Base-by-base conservation (phyloP, 1,284 basidiomycete genomes). In the Volvariella volvacea region DNA sequence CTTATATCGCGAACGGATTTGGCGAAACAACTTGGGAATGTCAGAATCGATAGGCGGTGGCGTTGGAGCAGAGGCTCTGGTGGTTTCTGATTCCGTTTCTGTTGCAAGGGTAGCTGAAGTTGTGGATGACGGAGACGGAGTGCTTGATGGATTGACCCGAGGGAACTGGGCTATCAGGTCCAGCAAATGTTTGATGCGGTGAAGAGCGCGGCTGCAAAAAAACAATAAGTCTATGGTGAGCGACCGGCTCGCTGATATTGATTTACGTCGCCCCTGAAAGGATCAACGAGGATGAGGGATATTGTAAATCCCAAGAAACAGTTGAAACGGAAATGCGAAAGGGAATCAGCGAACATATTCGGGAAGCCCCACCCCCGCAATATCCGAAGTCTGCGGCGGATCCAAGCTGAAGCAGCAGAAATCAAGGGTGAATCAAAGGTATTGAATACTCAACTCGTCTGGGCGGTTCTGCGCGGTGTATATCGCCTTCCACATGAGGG, bases 1-100 rank as follows among this genome's bases (percentile, higher is more conserved):
- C 54, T 87, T 87, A 66, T 97, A 96, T 53, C 89, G 77, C 2
- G 92, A 90, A 22, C 92, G 80, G 50, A 96, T 94, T 52, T 88
- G 82, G 33, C 83, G 79, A 48, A 95, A 78, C 19, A 93, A 76
- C 44, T 78, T 78, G 8, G 80, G 66, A 39, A 92, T 77, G 58
- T 92, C 89, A n/a, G n/a, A n/a, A n/a, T n/a, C n/a, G n/a, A n/a
- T n/a, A n/a, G n/a, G n/a, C n/a, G n/a, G n/a, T n/a, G n/a, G n/a
- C 21, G 91, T 28, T 12, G 6, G 25, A 28, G 25, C 6, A 28
- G 6, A 6, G 6, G 25, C 53, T 36, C 86, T 81, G 38, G 34
- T 25, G 20, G 25, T 17, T 14, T 7, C 41, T 4, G 17, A 10
- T 30, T 20, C 22, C 7, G 30, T 17, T 9, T 39, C 25, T 2